These are phyloP conservation scores for Pseudocercospora musae DNA, from an alignment of 2,329 filamentous ascomycete species.

Conservation along the genomic window DNA sequence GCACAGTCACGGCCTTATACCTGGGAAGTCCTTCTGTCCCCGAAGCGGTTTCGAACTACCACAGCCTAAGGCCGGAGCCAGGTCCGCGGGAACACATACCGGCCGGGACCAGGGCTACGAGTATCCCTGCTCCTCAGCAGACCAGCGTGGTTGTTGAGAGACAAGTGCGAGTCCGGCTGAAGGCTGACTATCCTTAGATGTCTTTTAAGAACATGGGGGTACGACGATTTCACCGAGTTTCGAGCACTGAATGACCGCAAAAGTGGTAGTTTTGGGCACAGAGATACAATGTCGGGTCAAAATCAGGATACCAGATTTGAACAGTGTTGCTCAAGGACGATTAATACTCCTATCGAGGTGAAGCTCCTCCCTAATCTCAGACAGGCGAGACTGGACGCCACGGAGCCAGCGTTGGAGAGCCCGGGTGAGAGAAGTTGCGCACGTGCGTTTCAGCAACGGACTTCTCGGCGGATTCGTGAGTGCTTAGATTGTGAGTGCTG, in stretches of 20 bases:
- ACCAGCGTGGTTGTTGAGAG: background rate
- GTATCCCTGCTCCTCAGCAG: background rate
- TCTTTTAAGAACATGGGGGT: background rate
- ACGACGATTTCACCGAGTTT: background rate
- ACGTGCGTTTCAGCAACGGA: background rate
- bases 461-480: slow-evolving; percentile 10
- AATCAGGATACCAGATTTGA: background rate
- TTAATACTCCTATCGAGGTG: background rate
- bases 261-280: background rate
- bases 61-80: background rate
- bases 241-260: background rate
- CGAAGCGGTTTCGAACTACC: background rate
- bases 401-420: background rate
- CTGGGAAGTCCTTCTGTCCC: background rate
- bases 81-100: background rate
- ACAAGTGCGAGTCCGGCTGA: background rate
- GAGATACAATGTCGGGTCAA: background rate
- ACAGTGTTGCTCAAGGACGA: too few species aligned
- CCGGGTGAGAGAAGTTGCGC: slow-evolving; percentile 4
- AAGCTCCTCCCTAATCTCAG: background rate
- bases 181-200: background rate
- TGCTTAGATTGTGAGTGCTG: slow-evolving; percentile 53
- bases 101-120: background rate
- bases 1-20: background rate
- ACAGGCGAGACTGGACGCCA: slow-evolving; percentile 5